Evolutionary conservation across 495 filamentous ascomycete genomes (phyloP), one percentile per base, ranked within the genome.

Genomic region (Hypoxylon fuscum): DNA sequence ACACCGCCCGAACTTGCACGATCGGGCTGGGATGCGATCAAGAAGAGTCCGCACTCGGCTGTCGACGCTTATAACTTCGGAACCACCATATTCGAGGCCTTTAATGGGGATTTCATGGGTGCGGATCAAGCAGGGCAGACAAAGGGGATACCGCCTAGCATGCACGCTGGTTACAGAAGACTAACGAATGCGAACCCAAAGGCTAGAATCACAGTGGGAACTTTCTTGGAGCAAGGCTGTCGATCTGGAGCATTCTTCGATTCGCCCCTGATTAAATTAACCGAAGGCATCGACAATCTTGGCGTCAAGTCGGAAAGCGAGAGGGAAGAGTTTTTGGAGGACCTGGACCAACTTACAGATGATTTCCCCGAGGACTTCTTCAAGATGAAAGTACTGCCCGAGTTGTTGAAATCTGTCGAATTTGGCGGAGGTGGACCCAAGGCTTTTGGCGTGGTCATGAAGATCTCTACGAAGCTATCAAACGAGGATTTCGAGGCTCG

Each of bases 291-390:
- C 48, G 95, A 98, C 52, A 96, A 88, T 68, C 77, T 98, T 42
- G 93, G 93, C 9, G 79, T 98, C 23, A 98, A 97, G 74, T 85
- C 79, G 48, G 91, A 96, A 60, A 79, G 77, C 11, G 95, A 98
- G 72, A 83, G 91, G 56, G 90, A 97, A 52, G 86, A 87, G 27
- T 96, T 98, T 57, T 79, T 98, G 4, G 87, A 87, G 69, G 89
- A 96, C 72, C 83, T 98, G 3, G 92, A 96, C 64, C 81, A 89
- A 44, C 83, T 96, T 4, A 88, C 91, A 0, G 92, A 96, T 59
- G 92, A 97, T 71, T 97, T 98, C 62, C 95, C 95, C 0, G 95
- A 97, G 66, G 93, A 97, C 51, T 98, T 95, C 72, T 95, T 97
- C 79, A 96, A 93, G 71, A 90, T 95, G 85, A 98, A 98, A 67